phyloP scores from a whole-genome alignment of 768 basidiomycete genomes.

The Austroboletus eburneus region DNA sequence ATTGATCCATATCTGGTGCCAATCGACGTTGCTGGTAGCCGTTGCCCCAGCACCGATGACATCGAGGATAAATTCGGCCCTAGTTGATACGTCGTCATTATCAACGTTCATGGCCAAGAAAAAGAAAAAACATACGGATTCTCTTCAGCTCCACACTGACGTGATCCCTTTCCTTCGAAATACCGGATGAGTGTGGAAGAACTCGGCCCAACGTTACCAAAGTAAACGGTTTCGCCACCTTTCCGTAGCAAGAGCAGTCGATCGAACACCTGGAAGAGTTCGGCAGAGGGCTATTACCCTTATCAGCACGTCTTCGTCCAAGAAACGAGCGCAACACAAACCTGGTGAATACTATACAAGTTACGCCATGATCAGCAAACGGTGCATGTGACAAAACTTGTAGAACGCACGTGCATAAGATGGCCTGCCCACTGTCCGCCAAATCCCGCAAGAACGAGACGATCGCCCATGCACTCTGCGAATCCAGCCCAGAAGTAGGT shows the following conservation, averaged over 20 bases:
- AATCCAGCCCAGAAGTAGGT: constrained; percentile 85
- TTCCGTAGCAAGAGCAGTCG: constrained; percentile 68
- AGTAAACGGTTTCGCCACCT: constrained; percentile 70
- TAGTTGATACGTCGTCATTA: constrained; percentile 35
- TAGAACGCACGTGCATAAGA: constrained; percentile 82
- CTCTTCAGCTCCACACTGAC: constrained; percentile 56
- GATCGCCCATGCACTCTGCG: constrained; percentile 84
- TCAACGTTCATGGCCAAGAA: constrained; percentile 42
- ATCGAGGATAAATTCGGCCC: constrained; percentile 63
- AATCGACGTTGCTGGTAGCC: constrained; percentile 49
- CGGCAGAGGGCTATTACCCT: constrained; percentile 56
- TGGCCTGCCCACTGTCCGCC: constrained; percentile 79
- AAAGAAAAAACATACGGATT: constrained; percentile 53
- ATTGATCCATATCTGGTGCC: constrained; percentile 58
- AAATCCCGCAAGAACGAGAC: constrained; percentile 69
- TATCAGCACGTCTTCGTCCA: constrained; percentile 1
- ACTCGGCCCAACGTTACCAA: constrained; percentile 64
- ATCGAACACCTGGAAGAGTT: constrained; percentile 81
- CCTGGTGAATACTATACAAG: constrained; percentile 44
- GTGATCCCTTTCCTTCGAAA: constrained; percentile 67
- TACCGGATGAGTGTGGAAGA: constrained; percentile 65
- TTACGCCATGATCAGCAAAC: neutral
- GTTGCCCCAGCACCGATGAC: constrained; percentile 75
- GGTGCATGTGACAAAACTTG: too few relatives aligned
- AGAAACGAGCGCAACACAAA: too few relatives aligned